Base-by-base conservation (phyloP, 106 monocot genomes). In the Vanilla planifolia region DNA sequence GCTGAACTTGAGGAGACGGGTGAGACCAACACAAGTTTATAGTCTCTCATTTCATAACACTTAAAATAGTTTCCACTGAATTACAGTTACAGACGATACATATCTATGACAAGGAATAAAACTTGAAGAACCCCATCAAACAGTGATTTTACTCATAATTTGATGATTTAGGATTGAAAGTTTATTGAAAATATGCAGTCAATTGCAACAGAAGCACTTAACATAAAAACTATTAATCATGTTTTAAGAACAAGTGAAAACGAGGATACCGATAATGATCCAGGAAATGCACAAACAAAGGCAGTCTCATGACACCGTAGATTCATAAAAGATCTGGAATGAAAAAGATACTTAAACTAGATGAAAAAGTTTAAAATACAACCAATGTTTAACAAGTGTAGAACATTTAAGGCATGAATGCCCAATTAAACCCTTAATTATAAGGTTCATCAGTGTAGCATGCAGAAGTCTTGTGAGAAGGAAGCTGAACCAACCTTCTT, bases 401-500 rank as follows among this genome's bases (percentile, higher is more conserved):
- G 50, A 25, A 50, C 26, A 24, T 50, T 10, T 8, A 50, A 50
- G 8, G 2, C n/a, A 20, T 48, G 48, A 26, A 26, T 50, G 50
- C 24, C 24, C 26, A 47, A 20, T 47, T 47, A 20, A 21, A 21
- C 46, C 39, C 46, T 47, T 47, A 47, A 47, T 47, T 19, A 24
- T 25, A 50, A 25, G 48, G 22, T 50, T 25, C 50, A 50, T 50
- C 8, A 22, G 26, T 40, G 13, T 0, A 0, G 26, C n/a, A n/a
- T n/a, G n/a, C n/a, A n/a, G n/a, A n/a, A n/a, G n/a, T n/a, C 9
- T 25, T 50, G 26, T 2, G 8, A 22, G 8, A 50, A 50, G 16
- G 22, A 21, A 53, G 63, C 5, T 13, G 64, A 35, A 57, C 57
- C 27, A 60, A 98, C 96, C 96, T 98, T 98, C 78, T 98, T 98